Conservation (phyloP, 768 basidiomycete species). For the Boletellus emodensis region DNA sequence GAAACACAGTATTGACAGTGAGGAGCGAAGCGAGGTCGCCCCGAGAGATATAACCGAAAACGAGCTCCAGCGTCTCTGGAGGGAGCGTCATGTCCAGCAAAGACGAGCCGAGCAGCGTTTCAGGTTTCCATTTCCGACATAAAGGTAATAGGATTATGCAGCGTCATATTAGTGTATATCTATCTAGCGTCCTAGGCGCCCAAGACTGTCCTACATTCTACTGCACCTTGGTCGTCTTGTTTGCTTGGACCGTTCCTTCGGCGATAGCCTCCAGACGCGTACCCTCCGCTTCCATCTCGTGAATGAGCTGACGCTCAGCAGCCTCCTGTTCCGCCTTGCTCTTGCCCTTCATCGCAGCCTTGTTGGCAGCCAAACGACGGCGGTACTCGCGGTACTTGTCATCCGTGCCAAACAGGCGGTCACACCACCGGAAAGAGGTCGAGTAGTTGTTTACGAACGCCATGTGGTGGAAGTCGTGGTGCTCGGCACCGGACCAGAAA, state of each 20-base stretch:
- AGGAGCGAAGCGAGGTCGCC: constrained; percentile 26
- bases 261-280: constrained; percentile 61
- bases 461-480: constrained; percentile 99
- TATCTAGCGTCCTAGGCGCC: neutral
- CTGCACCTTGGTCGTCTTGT: constrained; percentile 27
- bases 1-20: constrained; percentile 22
- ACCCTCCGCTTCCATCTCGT: constrained; percentile 72
- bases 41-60: constrained; percentile 25
- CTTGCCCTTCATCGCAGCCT: constrained; percentile 50
- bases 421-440: constrained; percentile 93
- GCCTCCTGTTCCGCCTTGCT: constrained; percentile 48
- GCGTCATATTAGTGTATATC: constrained; percentile 4
- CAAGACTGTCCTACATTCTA: constrained; percentile 5
- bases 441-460: constrained; percentile 92
- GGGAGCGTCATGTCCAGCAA: constrained; percentile 24
- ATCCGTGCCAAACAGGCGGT: constrained; percentile 87
- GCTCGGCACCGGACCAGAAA: constrained; percentile 97
- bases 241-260: constrained; percentile 24
- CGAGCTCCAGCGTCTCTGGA: constrained; percentile 35
- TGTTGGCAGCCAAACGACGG: constrained; percentile 57
- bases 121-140: too few species aligned
- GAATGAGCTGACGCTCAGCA: constrained; percentile 60
- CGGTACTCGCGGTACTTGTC: constrained; percentile 83
- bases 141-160: neutral
- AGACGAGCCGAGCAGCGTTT: too few species aligned